Base-by-base conservation (phyloP, 345 rosid species). In the Mangifera indica region DNA sequence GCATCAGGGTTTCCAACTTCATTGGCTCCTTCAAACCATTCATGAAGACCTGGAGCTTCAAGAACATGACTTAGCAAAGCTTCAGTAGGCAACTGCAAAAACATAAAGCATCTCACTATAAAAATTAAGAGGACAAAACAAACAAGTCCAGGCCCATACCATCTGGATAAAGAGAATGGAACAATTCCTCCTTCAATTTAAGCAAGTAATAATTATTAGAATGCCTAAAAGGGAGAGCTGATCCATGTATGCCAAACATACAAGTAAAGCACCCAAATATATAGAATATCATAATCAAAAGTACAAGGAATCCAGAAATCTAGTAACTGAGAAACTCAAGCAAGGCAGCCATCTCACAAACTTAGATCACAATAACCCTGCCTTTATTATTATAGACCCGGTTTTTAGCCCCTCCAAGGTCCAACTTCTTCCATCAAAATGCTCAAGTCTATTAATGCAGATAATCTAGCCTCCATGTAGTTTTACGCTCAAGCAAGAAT, bases 1-100 rank as follows among this genome's bases (percentile, higher is more conserved):
- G 99, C 96, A 80, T 95, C 98, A 15, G 99, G 91, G 80, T 95
- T 91, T 72, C 97, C 98, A 77, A 72, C 81, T 74, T 88, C 85
- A 26, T 79, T 62, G 48, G 96, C 94, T 71, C 82, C 86, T 48
- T 85, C 86, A 79, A 92, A 93, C 98, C 94, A 91, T 70, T 89
- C 88, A 40, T 60, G 81, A 64, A 91, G 77, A 76, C 87, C 88
- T n/a, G 87, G 85, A 76, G 91, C 89, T 79, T 84, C 90, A 82
- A 91, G 76, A 58, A 95, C 74, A 79, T 89, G 98, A 75, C 83
- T 79, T 75, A 78, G 52, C 65, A 89, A 62, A 17, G 88, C 87
- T 71, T 91, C 96, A 34, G 80, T 68, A 64, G 96, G 96, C 64
- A 92, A 71, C 97, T 91, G 82, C 74, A 80, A 68, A 59, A 70